These are phyloP conservation scores for Jamesozyma hellenica DNA, from an alignment of 805 yeast genomes.

Conservation along the genomic window DNA sequence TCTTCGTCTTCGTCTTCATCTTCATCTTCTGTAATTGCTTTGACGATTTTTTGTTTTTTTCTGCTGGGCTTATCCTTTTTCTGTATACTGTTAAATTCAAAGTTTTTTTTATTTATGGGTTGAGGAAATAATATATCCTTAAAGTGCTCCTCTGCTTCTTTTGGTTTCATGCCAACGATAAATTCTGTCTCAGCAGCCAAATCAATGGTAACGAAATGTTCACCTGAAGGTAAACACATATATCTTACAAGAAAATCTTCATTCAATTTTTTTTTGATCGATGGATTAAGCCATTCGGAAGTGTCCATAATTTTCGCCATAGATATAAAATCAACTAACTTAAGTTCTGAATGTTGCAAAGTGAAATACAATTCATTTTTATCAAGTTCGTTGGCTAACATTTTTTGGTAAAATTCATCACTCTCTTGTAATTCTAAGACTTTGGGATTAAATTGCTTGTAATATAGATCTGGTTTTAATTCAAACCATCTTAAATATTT, in stretches of 20 bases:
- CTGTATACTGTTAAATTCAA: no score
- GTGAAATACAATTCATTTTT: slow-evolving; percentile 45
- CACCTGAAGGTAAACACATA: slow-evolving; percentile 13
- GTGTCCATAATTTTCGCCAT: slow-evolving; percentile 36
- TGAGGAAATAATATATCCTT: slow-evolving; percentile 9
- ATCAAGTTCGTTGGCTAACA: slow-evolving; percentile 12
- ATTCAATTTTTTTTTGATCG: background rate
- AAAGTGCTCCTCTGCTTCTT: slow-evolving; percentile 12
- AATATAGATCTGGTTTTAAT: slow-evolving; percentile 22
- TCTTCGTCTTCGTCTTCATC: background rate
- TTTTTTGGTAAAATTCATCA: slow-evolving; percentile 5
- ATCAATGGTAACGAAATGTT: slow-evolving; percentile 9
- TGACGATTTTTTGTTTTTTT: background rate
- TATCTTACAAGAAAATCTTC: slow-evolving; percentile 10
- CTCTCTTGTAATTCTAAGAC: slow-evolving; percentile 10
- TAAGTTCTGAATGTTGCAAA: slow-evolving; percentile 35
- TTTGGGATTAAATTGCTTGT: slow-evolving; percentile 12
- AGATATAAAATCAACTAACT: slow-evolving; percentile 32
- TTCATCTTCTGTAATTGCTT: background rate
- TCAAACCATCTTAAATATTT: slow-evolving; percentile 36
- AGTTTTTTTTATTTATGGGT: background rate
- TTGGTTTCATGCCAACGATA: slow-evolving; percentile 6
- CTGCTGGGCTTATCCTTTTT: background rate
- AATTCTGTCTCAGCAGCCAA: slow-evolving; percentile 5
- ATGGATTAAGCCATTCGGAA: slow-evolving; percentile 17